Evolutionary conservation across 2,329 filamentous ascomycete genomes (phyloP).

Genomic region (Trichoderma koningiopsis): DNA sequence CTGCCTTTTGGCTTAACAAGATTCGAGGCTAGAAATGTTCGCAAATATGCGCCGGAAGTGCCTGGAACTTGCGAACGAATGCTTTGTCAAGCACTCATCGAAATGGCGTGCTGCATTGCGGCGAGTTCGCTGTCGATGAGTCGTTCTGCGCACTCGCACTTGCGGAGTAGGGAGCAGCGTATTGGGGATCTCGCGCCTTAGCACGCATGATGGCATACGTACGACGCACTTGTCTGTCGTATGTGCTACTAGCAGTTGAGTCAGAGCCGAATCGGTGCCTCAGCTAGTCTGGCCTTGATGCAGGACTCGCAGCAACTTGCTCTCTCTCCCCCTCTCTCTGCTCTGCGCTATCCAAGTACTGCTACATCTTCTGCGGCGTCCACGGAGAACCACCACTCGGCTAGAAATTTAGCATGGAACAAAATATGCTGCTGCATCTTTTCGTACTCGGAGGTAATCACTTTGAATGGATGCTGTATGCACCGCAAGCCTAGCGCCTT

Average conservation of each 20-base stretch:
- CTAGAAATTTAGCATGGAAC: background rate
- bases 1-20: background rate
- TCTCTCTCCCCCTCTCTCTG: background rate
- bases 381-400: background rate
- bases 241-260: background rate
- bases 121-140: background rate
- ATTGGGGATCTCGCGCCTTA: background rate
- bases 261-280: background rate
- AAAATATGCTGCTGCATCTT: background rate
- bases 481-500: conserved; percentile 11
- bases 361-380: background rate
- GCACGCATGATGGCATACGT: background rate
- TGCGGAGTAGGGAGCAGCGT: background rate
- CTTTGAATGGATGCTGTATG: background rate
- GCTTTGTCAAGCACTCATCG: conserved; percentile 14
- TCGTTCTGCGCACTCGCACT: background rate
- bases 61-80: background rate
- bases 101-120: conserved; percentile 18
- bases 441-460: background rate
- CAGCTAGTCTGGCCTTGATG: background rate
- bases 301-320: background rate
- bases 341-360: background rate
- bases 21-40: conserved; percentile 6
- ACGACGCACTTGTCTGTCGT: background rate
- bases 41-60: background rate